A percentile compares a stretch with the other conserved stretches of the same genome.
Evolutionary conservation across 169 alveolate genomes (phyloP).

Genomic region (Plasmodium malariae): DNA sequence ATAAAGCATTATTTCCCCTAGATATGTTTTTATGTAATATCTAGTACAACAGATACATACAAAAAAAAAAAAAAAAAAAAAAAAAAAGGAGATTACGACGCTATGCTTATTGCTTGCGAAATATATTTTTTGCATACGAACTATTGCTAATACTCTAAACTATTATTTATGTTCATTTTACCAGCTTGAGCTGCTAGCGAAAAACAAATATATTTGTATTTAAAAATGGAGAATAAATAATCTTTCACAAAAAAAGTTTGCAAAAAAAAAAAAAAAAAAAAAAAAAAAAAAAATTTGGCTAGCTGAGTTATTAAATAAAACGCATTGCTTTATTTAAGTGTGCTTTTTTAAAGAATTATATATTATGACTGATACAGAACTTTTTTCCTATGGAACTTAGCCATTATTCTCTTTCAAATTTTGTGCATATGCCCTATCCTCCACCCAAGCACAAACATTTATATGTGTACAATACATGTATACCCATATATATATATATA

Average conservation of each 20-base stretch:
- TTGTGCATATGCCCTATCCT: neutral
- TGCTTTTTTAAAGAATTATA: neutral
- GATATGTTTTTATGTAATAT: too few species aligned
- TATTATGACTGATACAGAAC: neutral
- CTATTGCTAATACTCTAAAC: too few species aligned
- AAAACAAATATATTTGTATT: constrained; percentile 7
- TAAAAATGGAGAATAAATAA: neutral
- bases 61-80: too few species aligned
- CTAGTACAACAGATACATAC: too few species aligned
- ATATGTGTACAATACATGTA: too few species aligned
- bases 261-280: constrained; percentile 14
- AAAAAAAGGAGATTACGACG: too few species aligned
- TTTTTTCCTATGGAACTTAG: neutral
- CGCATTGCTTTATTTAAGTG: neutral
- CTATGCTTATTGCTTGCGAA: too few species aligned
- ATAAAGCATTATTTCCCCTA: too few species aligned
- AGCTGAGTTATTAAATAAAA: constrained; percentile 3
- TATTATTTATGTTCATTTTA: too few species aligned
- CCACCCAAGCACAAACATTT: neutral
- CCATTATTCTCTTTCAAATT: neutral
- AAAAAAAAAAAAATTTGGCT: constrained; percentile 7
- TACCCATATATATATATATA: too few species aligned
- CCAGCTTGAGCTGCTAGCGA: constrained; percentile 12
- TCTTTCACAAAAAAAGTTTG: constrained; percentile 13
- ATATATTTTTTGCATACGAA: too few species aligned